Base-by-base conservation (phyloP, 805 yeast species). In the Kuraishia piskuri region DNA sequence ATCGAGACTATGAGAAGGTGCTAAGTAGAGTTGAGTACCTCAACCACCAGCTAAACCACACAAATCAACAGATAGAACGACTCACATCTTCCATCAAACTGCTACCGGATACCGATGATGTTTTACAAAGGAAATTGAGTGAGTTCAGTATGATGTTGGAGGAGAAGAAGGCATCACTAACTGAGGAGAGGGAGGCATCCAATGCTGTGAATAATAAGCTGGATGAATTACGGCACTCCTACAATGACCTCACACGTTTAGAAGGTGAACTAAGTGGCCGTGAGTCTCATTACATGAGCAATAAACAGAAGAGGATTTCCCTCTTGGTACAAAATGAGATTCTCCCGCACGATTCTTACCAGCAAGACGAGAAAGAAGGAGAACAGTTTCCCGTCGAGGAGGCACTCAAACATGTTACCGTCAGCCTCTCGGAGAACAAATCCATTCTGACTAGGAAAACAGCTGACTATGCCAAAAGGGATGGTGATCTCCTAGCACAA, bases 1-100 rank as follows among this genome's bases (percentile, higher is more conserved):
- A 89, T 62, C 96, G 89, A 63, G 86, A 86, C 54, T 91, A 85
- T 63, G 96, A 90, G 63, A 75, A 82, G 55, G 80, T 83, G 0
- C 63, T 91, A 21, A 82, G 86, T 25, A 79, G 79, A 56, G 67
- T 83, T 22, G 88, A 86, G 45, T 80, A 79, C 51, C 63, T 86
- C 48, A 69, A 72, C 37, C 79, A 79, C 50, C 76, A 77, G 49
- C 71, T 73, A 54, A 61, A 62, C 9, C 72, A 81, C 1, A 63
- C 81, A 3, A 56, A 60, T 1, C 80, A 78, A 19, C 88, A 84
- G 56, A 74, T 82, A 2, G 66, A 67, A 9, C 72, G 88, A 49
- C 63, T 89, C 2, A 65, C 66, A n/a, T 58, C 67, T 0, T 70
- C 82, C 0, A 74, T 83, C 1, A 76, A 72, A 22, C 55, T 75